A percentile compares a stretch with the other conserved stretches of the same genome.
Evolutionary conservation across 2,329 filamentous ascomycete species (phyloP).

Genomic region (Ophiocordyceps camponoti-saundersi): DNA sequence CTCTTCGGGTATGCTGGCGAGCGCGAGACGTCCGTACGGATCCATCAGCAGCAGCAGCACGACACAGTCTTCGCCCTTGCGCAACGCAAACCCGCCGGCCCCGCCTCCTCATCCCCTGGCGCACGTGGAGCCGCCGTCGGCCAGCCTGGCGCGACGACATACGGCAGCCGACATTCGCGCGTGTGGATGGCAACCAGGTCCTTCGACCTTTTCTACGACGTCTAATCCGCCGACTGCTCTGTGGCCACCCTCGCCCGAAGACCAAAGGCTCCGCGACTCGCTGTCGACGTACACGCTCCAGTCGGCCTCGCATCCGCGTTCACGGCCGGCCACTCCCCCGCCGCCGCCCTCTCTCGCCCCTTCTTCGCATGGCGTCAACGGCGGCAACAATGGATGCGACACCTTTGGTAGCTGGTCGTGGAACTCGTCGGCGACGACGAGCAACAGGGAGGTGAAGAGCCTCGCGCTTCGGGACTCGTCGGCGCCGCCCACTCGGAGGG

Average conservation of each 20-base stretch:
- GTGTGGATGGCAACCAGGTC: slow-evolving; percentile 53
- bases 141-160: slow-evolving; percentile 65
- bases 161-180: slow-evolving; percentile 92
- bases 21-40: slow-evolving; percentile 64
- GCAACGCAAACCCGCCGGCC: slow-evolving; percentile 43
- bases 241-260: slow-evolving; percentile 40
- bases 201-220: slow-evolving; percentile 41
- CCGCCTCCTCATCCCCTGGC: slow-evolving; percentile 44
- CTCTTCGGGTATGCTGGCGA: slow-evolving; percentile 56
- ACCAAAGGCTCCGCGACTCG: slow-evolving; percentile 39
- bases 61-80: slow-evolving; percentile 57
- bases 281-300: slow-evolving; percentile 37
- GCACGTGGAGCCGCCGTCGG: slow-evolving; percentile 42
- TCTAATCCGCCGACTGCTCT: slow-evolving; percentile 36
- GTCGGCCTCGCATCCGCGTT: slow-evolving; percentile 27
- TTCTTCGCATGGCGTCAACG: slow-evolving; percentile 28
- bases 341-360: slow-evolving; percentile 21
- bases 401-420: slow-evolving; percentile 40
- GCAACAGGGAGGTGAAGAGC: slow-evolving; percentile 30
- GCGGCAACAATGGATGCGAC: slow-evolving; percentile 18
- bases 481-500: slow-evolving; percentile 36
- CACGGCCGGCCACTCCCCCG: slow-evolving; percentile 36
- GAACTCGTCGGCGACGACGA: slow-evolving; percentile 28
- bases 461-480: slow-evolving; percentile 36
- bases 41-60: slow-evolving; percentile 63